These are phyloP conservation scores for Rosellinia necatrix DNA, from an alignment of 2,329 filamentous ascomycete genomes.

Conservation along the genomic window DNA sequence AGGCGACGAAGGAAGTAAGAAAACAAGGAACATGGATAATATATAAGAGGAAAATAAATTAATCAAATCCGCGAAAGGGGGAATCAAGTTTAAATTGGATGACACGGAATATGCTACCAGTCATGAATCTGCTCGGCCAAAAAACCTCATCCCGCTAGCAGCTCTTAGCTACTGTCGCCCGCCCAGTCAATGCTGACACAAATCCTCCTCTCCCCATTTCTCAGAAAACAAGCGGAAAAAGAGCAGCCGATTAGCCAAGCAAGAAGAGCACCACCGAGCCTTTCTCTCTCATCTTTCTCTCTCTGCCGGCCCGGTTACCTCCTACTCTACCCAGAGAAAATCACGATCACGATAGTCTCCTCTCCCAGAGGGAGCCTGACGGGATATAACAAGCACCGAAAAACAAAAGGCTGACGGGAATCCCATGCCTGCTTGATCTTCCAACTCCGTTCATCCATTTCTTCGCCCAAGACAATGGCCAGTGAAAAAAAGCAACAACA, in stretches of 20 bases:
- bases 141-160: background rate
- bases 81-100: slow-evolving; percentile 24
- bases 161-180: background rate
- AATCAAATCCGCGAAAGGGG: slow-evolving; percentile 18
- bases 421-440: slow-evolving; percentile 7
- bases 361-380: background rate
- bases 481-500: slow-evolving; percentile 7
- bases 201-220: background rate
- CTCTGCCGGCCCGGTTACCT: background rate
- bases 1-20: too few relatives aligned
- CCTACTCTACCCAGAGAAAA: background rate
- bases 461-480: slow-evolving; percentile 6
- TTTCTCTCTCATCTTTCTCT: slow-evolving; percentile 1
- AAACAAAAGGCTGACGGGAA: background rate
- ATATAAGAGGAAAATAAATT: background rate
- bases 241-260: slow-evolving; percentile 3
- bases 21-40: too few relatives aligned
- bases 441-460: slow-evolving; percentile 16
- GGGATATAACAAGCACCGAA: background rate
- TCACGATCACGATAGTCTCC: background rate
- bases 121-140: slow-evolving; percentile 10
- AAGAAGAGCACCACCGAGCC: background rate
- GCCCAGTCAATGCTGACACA: background rate
- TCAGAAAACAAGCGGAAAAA: background rate
- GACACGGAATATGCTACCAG: slow-evolving; percentile 20